Evolutionary conservation across 225 moss, liverwort and hornwort genomes (phyloP).

Genomic region (Physcomitrium patens): DNA sequence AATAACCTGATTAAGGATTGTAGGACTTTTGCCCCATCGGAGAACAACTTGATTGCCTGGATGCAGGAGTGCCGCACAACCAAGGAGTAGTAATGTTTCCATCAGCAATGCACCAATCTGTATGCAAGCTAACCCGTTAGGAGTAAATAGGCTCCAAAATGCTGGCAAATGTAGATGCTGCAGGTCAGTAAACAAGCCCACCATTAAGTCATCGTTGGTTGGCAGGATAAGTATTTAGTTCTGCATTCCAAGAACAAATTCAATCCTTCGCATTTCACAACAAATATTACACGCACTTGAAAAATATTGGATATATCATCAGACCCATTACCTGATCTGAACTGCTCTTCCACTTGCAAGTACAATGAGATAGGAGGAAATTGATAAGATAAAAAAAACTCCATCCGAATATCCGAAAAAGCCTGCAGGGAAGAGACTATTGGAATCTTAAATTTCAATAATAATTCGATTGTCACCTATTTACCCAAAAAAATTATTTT

Average conservation of each 20-base stretch:
- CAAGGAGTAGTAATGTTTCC: slow-evolving; percentile 52
- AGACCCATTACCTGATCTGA: slow-evolving; percentile 29
- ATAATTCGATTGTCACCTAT: not conserved
- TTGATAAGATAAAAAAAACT: slow-evolving; percentile 57
- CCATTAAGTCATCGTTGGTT: not conserved
- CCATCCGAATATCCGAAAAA: slow-evolving; percentile 48
- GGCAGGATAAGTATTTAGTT: not conserved
- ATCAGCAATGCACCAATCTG: slow-evolving; percentile 52
- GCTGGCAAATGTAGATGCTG: not conserved
- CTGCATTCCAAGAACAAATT: not conserved
- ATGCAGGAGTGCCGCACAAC: slow-evolving; percentile 52
- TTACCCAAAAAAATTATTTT: not conserved
- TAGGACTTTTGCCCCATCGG: slow-evolving; percentile 56
- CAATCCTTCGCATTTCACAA: not conserved
- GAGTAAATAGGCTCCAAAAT: not conserved
- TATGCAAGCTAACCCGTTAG: slow-evolving; percentile 7
- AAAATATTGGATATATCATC: not conserved
- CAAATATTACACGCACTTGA: not conserved
- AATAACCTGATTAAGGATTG: slow-evolving; percentile 57
- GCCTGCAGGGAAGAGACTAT: slow-evolving; percentile 28
- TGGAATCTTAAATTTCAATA: not conserved
- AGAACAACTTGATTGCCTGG: slow-evolving; percentile 57
- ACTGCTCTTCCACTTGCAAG: slow-evolving; percentile 52
- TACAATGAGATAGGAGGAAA: slow-evolving; percentile 58
- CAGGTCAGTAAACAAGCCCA: not conserved